Percentiles rank a stretch among this genome's conserved stretches.
phyloP scores from a whole-genome alignment of 352 stramenopile species.

The Pythium aquatile region DNA sequence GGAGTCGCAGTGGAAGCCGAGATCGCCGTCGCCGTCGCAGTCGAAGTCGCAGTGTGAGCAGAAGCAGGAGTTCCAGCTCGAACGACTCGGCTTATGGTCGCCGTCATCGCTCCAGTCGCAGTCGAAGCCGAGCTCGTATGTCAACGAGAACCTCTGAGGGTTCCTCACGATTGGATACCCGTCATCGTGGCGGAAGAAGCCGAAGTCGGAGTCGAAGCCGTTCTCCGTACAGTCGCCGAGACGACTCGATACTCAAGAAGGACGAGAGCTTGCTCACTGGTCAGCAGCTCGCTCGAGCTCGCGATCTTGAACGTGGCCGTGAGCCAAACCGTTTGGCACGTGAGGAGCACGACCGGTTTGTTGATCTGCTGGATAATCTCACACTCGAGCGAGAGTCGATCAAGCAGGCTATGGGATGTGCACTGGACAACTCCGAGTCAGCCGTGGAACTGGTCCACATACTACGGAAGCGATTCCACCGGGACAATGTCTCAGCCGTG shows the following conservation, averaged over 20 bases:
- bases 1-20: conserved; percentile 27
- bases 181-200: neutral
- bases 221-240: neutral
- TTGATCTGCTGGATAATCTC: conserved; percentile 37
- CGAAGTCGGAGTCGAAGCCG: conserved; percentile 7
- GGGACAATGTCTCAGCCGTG: conserved; percentile 35
- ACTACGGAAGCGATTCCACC: conserved; percentile 47
- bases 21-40: conserved; percentile 4
- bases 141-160: neutral
- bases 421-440: conserved; percentile 76
- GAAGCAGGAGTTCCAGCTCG: conserved; percentile 8
- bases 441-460: conserved; percentile 64
- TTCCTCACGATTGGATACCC: neutral
- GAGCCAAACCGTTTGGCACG: conserved; percentile 47
- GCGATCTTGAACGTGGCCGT: conserved; percentile 60
- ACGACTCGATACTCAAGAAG: conserved; percentile 5
- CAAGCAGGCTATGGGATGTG: conserved; percentile 74
- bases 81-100: neutral
- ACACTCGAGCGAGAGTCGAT: conserved; percentile 71
- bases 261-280: conserved; percentile 48
- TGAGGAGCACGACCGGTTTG: conserved; percentile 59
- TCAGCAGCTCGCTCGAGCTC: conserved; percentile 67
- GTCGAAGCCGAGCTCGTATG: conserved; percentile 2
- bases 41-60: conserved; percentile 2
- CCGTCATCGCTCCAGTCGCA: neutral